Evolutionary conservation across 2,329 filamentous ascomycete species (phyloP).

Genomic region (Dactylellina leptospora): DNA sequence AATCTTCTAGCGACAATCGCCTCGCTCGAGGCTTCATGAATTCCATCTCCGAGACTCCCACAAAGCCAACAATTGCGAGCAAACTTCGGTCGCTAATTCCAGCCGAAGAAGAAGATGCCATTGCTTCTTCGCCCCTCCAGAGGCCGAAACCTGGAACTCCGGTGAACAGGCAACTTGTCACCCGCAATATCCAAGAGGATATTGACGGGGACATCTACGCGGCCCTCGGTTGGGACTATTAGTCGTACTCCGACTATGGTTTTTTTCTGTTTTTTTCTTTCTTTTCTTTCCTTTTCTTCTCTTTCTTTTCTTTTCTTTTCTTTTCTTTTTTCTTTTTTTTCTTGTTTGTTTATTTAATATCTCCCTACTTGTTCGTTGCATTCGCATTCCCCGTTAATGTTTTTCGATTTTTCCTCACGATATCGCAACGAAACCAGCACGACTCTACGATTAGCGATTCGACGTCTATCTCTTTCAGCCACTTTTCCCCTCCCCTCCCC

Average conservation of each 20-base stretch:
- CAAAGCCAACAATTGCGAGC: slow-evolving; percentile 42
- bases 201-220: slow-evolving; percentile 58
- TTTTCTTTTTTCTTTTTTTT: neutral
- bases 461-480: neutral
- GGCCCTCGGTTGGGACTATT: slow-evolving; percentile 58
- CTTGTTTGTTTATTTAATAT: no score
- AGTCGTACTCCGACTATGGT: neutral
- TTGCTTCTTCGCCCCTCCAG: slow-evolving; percentile 25
- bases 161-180: slow-evolving; percentile 27
- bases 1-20: slow-evolving; percentile 22
- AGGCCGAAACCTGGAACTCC: slow-evolving; percentile 45
- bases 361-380: no score
- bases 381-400: no score
- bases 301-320: neutral
- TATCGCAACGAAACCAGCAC: neutral
- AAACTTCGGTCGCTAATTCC: slow-evolving; percentile 33
- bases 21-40: slow-evolving; percentile 45
- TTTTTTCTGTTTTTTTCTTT: neutral
- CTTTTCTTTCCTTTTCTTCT: neutral
- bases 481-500: neutral
- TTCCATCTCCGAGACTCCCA: slow-evolving; percentile 46
- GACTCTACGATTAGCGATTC: neutral
- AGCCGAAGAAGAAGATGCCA: slow-evolving; percentile 25
- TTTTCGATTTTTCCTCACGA: neutral
- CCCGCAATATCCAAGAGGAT: slow-evolving; percentile 34